Base-by-base conservation (phyloP, 1,139 yeast species). In the Zygoascus hellenicus region DNA sequence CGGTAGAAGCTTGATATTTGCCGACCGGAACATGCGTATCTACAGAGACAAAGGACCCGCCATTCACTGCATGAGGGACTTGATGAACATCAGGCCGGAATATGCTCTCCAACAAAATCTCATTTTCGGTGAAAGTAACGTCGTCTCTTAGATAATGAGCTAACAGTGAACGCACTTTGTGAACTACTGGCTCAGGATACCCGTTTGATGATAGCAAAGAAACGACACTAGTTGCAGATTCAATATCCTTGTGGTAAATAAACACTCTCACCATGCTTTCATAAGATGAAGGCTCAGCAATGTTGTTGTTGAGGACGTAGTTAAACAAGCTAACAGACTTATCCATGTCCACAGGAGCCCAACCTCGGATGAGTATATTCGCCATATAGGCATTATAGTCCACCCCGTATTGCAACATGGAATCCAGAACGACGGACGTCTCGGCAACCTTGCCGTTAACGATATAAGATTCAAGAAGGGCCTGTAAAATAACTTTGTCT, bases 391-490 rank as follows among this genome's bases (percentile, higher is more conserved):
- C 64, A 39, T 65, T 66, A 14, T 68, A 52, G 6, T 58, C 58
- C 22, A 71, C 64, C 2, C 58, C 58, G 47, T 59, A 63, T 31
- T 53, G 53, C 38, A 58, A 55, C 74, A 71, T 70, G 26, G 65
- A 68, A 28, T 57, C 51, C 14, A 70, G 50, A 10, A 71, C 64
- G 6, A 42, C 45, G n/a, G 58, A 54, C 3, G 69, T 58, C 19
- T 63, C 65, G 3, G 52, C 48, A 11, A 65, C 59, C 34, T 53
- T 52, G 11, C 59, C 60, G 47, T 68, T 67, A 32, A 57, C 63
- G 13, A 68, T 67, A 41, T 62, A 67, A 1, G 70, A 61, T 52
- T 70, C 73, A 30, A 71, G 49, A 35, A 70, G 51, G 0, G 75
- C 70, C 48, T 65, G 69, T 58, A 68, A 70, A 38, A 70, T 61